Percentiles rank a stretch among this genome's conserved stretches.
Evolutionary conservation across 2,329 filamentous ascomycete species (phyloP).

Genomic region (Septoria petroselini): DNA sequence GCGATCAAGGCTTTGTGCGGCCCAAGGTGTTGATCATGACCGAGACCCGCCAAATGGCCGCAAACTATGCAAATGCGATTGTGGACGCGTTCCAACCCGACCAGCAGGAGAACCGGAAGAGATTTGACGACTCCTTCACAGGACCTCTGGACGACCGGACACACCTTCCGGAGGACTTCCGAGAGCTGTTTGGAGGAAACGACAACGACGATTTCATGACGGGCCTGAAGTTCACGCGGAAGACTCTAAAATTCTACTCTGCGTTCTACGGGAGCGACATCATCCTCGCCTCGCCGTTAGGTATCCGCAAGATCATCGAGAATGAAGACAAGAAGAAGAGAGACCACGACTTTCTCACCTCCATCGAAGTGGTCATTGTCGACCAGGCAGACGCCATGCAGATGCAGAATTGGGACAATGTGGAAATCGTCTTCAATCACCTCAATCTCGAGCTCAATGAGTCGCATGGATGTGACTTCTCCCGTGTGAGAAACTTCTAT

Average conservation of each 20-base stretch:
- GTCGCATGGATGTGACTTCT: slow-evolving; percentile 89
- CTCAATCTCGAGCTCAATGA: slow-evolving; percentile 80
- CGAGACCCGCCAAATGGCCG: slow-evolving; percentile 83
- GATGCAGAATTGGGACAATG: slow-evolving; percentile 98
- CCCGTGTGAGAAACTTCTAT: slow-evolving; percentile 85
- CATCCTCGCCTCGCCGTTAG: slow-evolving; percentile 84
- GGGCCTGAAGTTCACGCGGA: slow-evolving; percentile 94
- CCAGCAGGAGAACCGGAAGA: slow-evolving; percentile 90
- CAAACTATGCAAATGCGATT: slow-evolving; percentile 73
- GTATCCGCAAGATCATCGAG: slow-evolving; percentile 85
- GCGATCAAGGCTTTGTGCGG: slow-evolving; percentile 92
- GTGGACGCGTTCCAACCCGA: slow-evolving; percentile 74
- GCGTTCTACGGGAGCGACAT: slow-evolving; percentile 97
- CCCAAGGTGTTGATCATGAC: slow-evolving; percentile 90
- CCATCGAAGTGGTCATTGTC: slow-evolving; percentile 83
- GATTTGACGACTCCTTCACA: slow-evolving; percentile 81
- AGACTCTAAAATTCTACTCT: slow-evolving; percentile 90
- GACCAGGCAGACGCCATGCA: slow-evolving; percentile 90
- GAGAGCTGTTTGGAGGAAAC: slow-evolving; percentile 86
- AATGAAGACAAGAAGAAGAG: slow-evolving; percentile 67
- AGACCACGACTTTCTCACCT: slow-evolving; percentile 89
- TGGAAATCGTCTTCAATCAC: slow-evolving; percentile 86
- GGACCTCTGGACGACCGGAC: slow-evolving; percentile 61
- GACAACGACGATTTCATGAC: slow-evolving; percentile 96
- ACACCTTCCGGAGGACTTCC: slow-evolving; percentile 81